Conservation (phyloP, 345 rosid genomes). For the Murraya koenigii region DNA sequence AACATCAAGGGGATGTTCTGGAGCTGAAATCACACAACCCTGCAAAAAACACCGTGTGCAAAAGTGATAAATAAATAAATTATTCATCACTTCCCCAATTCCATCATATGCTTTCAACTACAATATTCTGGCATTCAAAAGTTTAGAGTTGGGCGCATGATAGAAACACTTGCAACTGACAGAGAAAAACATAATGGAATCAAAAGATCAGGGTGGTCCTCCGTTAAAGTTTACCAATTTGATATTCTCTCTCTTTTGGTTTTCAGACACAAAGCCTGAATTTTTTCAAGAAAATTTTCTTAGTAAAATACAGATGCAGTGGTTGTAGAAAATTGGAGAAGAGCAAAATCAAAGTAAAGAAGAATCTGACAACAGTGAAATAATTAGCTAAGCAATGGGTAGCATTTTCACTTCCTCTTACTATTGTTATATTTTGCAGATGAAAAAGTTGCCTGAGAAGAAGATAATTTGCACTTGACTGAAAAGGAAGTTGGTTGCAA, state of each 20-base stretch:
- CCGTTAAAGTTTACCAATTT: neutral
- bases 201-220: neutral
- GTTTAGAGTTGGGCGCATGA: neutral
- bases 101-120: neutral
- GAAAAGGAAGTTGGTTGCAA: neutral
- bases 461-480: neutral
- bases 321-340: neutral
- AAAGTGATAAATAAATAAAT: neutral
- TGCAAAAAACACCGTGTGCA: conserved; percentile 28
- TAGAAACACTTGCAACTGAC: neutral
- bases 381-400: neutral
- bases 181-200: neutral
- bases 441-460: neutral
- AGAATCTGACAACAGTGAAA: neutral
- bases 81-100: neutral
- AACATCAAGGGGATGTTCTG: conserved; percentile 49
- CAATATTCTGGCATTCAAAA: neutral
- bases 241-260: neutral
- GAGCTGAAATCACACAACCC: conserved; percentile 63
- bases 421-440: neutral
- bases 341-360: neutral
- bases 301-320: neutral
- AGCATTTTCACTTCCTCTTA: neutral
- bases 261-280: neutral
- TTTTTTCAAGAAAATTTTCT: neutral